Base-by-base conservation (phyloP, 192 early-diverging fungal genomes). In the Coemansia sp. region DNA sequence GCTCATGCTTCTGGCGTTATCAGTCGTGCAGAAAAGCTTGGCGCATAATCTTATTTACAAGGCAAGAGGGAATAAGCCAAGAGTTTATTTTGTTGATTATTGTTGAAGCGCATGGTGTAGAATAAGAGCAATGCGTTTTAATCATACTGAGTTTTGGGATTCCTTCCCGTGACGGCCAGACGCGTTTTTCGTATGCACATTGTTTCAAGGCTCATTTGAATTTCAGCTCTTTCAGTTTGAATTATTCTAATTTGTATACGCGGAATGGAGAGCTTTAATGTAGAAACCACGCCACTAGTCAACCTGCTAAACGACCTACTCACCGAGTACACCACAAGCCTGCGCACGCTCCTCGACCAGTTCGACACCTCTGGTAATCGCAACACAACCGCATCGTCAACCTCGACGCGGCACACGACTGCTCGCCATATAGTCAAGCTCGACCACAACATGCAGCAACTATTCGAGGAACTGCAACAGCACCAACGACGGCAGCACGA, bases 401-500 rank as follows among this genome's bases (percentile, higher is more conserved):
- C 63, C 6, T 43, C 51, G 0, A 19, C 22, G 14, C 69, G 73
- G 37, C 10, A 32, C 14, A 55, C 61, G 4, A 53, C 66, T 2
- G 52, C 45, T 15, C 37, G 62, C 19, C 56, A 35, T 9, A 37
- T 81, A 9, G 61, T 68, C 25, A 17, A 17, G 14, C 60, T 81
- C 37, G 79, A 81, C 73, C 43, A 41, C 5, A 43, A 65, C 8
- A 47, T 81, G 9, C 79, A 81, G 32, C 41, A 53, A n/a, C 59
- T 81, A 2, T 69, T 64, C 32, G 47, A 23, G 22, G 79, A 75
- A 43, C 57, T 81, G 8, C 25, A 50, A n/a, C 62, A 63, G 12
- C 79, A 81, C 64, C 79, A 81, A 41, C 25, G 21, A 19, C 73
- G 79, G 17, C 79, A 82, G 39, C 67, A 73, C 25, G 75, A 66